These are phyloP conservation scores for Bruguiera gymnorhiza DNA, from an alignment of 345 rosid species.

Conservation along the genomic window DNA sequence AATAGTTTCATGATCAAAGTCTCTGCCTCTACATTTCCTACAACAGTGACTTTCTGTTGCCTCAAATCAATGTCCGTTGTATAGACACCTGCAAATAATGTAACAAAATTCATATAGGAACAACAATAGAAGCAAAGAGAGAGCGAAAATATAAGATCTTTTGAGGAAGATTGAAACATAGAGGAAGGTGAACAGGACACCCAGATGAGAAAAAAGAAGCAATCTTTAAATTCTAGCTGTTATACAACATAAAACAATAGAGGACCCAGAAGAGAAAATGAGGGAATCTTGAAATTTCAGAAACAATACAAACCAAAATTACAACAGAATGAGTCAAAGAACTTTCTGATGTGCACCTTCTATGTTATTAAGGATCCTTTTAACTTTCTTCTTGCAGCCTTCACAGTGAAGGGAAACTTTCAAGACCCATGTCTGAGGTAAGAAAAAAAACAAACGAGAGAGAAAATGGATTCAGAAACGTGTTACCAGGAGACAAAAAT, in stretches of 20 bases:
- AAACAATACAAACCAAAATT: background rate
- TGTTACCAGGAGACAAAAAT: background rate
- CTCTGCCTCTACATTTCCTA: conserved; percentile 29
- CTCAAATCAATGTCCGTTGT: conserved; percentile 31
- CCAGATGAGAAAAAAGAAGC: background rate
- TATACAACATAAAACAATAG: background rate
- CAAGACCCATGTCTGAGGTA: conserved; percentile 23
- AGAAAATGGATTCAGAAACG: background rate
- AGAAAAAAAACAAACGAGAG: background rate
- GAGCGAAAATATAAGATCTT: background rate
- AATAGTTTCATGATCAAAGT: conserved; percentile 28
- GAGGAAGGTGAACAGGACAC: background rate
- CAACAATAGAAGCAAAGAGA: background rate
- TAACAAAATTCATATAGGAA: background rate
- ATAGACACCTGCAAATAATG: conserved; percentile 33
- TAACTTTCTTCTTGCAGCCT: conserved; percentile 33
- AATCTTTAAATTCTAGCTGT: background rate
- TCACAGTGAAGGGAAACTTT: conserved; percentile 30
- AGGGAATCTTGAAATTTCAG: background rate
- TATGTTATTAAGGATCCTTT: conserved; percentile 17
- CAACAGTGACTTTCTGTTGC: conserved; percentile 38
- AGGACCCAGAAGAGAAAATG: background rate
- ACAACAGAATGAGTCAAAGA: background rate
- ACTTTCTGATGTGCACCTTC: conserved; percentile 19
- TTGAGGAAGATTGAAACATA: background rate